Evolutionary conservation across 2,329 filamentous ascomycete genomes (phyloP), one percentile per base, ranked within the genome.

Genomic region (Talaromyces albobiverticillius): DNA sequence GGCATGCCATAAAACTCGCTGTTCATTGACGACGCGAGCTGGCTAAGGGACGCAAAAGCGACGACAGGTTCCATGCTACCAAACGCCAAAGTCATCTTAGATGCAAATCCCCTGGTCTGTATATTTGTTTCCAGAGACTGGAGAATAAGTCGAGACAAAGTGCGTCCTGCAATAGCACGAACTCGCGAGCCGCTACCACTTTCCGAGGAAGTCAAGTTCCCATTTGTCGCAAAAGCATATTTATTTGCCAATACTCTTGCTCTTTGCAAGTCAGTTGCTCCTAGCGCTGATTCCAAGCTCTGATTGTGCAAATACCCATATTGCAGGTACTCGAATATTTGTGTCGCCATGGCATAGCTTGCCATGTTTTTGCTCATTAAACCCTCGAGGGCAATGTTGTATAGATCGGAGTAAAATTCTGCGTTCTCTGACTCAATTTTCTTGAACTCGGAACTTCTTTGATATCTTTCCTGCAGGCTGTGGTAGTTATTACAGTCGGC

Each of bases 291-390:
- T 16, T 68, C 62, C 20, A 76, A 67, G 5, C 71, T 76, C 9
- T 62, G 61, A 59, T 85, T 82, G 66, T 85, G 81, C 16, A 71
- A 61, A 48, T 74, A 74, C 36, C 76, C 71, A 63, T 84, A 84
- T 29, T 76, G 73, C 42, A 85, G 66, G 60, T 79, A 83, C 56
- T 85, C 81, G 51, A 76, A 80, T 56, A 85, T 79, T 11, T 72
- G 62, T 57, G 77, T 75, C 2, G 82, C 81, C 54, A 83, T 79
- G 9, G 64, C 65, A 62, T 82, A 83, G 51, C 74, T 73, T 48
- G 76, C 79, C 11, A 62, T 64, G 2, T 64, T 60, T 38, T 62
- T 57, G 10, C 66, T 61, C 18, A 80, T 68, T 26, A 76, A 63
- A 1, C 70, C 75, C 2, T 70, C 64, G 18, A 84, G 69, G 46